These are phyloP conservation scores for Vanrija pseudolonga DNA, from an alignment of 1,284 basidiomycete genomes.

Conservation along the genomic window DNA sequence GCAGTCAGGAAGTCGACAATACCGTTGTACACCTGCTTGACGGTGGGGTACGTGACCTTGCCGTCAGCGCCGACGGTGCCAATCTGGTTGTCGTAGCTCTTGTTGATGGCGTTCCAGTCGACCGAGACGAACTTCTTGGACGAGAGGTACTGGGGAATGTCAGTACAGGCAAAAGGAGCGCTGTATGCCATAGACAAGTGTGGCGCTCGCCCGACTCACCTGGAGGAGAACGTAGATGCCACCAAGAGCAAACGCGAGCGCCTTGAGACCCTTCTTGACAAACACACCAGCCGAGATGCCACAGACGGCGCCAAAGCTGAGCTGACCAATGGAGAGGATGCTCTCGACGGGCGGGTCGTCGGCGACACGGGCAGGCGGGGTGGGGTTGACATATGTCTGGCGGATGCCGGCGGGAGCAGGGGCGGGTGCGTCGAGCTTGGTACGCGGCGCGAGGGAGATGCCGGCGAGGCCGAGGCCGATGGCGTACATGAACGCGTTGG, in stretches of 20 bases:
- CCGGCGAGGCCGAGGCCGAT: constrained; percentile 37
- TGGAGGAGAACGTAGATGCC: constrained; percentile 82
- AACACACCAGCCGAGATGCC: constrained; percentile 90
- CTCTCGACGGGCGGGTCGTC: constrained; percentile 51
- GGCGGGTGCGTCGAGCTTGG: constrained; percentile 7
- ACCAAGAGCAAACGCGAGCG: constrained; percentile 76
- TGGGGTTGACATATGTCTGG: neutral
- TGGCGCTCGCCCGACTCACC: constrained; percentile 52
- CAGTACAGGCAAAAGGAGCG: neutral
- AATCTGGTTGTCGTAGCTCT: constrained; percentile 66
- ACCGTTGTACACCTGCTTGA: constrained; percentile 65
- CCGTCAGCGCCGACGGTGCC: constrained; percentile 61
- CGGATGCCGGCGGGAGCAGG: neutral
- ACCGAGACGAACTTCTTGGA: constrained; percentile 68
- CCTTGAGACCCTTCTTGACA: constrained; percentile 85
- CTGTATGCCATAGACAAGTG: neutral
- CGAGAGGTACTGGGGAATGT: constrained; percentile 63
- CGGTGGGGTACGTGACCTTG: constrained; percentile 59
- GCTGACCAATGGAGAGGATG: constrained; percentile 70
- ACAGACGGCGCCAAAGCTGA: constrained; percentile 80
- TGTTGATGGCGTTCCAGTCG: constrained; percentile 65
- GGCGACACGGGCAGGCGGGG: neutral
- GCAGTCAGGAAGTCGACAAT: constrained; percentile 81
- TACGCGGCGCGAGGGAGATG: constrained; percentile 9
- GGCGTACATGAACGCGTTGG: constrained; percentile 21